Percentiles rank a stretch among this genome's conserved stretches.
phyloP scores from a whole-genome alignment of 140 eudicot species.

The Anethum foeniculum region DNA sequence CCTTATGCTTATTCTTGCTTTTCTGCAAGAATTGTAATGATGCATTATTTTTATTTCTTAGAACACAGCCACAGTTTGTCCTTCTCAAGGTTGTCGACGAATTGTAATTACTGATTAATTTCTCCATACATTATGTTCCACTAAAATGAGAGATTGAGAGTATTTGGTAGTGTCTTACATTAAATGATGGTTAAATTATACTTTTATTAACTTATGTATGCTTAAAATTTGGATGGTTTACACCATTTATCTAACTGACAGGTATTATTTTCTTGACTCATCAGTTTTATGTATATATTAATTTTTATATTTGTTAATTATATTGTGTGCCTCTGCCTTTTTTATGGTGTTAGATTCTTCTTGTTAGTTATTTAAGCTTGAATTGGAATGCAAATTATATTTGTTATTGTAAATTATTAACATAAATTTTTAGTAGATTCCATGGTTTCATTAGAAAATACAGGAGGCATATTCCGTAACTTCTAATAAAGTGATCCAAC shows the following conservation, averaged over 20 bases:
- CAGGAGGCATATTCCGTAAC: neutral
- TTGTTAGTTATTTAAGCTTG: neutral
- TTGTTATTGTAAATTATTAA: neutral
- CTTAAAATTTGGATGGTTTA: neutral
- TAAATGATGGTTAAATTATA: neutral
- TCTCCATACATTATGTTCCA: neutral
- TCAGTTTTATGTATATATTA: neutral
- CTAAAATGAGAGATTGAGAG: neutral
- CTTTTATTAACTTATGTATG: neutral
- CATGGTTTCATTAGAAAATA: neutral
- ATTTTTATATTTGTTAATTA: too few species aligned
- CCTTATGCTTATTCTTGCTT: neutral
- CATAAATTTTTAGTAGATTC: neutral
- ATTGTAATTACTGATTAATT: neutral
- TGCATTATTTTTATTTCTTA: neutral
- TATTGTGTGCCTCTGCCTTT: neutral
- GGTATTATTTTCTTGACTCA: neutral
- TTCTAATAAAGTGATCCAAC: neutral
- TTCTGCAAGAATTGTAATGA: neutral
- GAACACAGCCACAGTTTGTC: neutral
- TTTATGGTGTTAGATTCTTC: neutral
- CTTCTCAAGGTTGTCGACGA: neutral
- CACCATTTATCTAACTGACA: neutral
- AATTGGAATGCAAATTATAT: neutral
- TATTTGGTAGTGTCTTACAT: neutral